phyloP scores from a whole-genome alignment of 257 asterid species.

The Gynochthodes officinalis region DNA sequence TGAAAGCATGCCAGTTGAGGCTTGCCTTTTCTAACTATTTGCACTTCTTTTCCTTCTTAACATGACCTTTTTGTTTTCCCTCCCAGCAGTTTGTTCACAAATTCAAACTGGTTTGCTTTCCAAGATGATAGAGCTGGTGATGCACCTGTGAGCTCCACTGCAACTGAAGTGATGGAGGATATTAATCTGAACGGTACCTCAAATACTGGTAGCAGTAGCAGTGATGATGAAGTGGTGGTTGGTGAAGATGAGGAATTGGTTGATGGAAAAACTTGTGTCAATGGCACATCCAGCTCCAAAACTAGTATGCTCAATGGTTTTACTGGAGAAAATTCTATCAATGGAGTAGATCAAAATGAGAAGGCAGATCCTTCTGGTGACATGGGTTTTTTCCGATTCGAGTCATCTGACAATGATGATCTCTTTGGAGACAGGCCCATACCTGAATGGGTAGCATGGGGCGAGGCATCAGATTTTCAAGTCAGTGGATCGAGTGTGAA shows the following conservation, averaged over 20 bases:
- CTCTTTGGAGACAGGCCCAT: conserved; percentile 77
- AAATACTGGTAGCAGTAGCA: conserved; percentile 53
- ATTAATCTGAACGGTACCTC: conserved; percentile 53
- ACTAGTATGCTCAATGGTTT: conserved; percentile 30
- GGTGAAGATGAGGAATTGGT: conserved; percentile 83
- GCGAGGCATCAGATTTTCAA: conserved; percentile 56
- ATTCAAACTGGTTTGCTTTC: conserved; percentile 99
- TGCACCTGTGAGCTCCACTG: conserved; percentile 49
- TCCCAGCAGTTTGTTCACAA: conserved; percentile 84
- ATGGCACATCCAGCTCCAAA: conserved; percentile 32
- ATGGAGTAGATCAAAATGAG: conserved; percentile 31
- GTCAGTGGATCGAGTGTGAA: conserved; percentile 59
- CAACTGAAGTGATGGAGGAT: conserved; percentile 56
- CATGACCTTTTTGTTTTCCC: not conserved
- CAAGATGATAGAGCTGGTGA: conserved; percentile 69
- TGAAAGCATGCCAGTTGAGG: too few species aligned
- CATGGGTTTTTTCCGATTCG: conserved; percentile 56
- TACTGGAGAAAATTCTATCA: conserved; percentile 24
- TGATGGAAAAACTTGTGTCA: conserved; percentile 35
- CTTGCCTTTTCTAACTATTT: not conserved
- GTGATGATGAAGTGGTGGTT: conserved; percentile 91
- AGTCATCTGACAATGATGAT: conserved; percentile 62
- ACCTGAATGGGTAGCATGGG: conserved; percentile 98
- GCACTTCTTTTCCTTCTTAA: not conserved
- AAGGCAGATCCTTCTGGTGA: conserved; percentile 40